Conservation (phyloP, 2,329 filamentous ascomycete genomes). For the Gaeumannomyces sp. region DNA sequence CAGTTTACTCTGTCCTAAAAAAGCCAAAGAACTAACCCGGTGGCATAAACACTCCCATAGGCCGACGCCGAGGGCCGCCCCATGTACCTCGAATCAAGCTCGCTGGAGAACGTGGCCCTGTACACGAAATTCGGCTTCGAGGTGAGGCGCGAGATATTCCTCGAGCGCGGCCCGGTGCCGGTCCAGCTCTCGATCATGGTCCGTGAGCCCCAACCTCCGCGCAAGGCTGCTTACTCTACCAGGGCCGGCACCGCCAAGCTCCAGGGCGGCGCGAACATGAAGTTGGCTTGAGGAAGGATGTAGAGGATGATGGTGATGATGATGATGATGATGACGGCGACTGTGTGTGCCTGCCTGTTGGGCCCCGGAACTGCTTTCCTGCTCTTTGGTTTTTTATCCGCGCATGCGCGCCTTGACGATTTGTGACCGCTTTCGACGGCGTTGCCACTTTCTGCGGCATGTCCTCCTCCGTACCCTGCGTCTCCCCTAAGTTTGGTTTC, state of each 20-base stretch:
- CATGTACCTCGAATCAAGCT: slow-evolving; percentile 75
- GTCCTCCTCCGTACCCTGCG: too few species aligned
- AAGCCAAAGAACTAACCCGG: not conserved
- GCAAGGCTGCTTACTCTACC: slow-evolving; percentile 3
- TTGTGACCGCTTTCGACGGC: not conserved
- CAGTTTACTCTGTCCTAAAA: too few species aligned
- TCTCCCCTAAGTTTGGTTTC: not conserved
- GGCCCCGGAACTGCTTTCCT: not conserved
- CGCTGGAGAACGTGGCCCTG: slow-evolving; percentile 60
- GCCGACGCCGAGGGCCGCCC: slow-evolving; percentile 62
- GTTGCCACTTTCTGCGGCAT: not conserved
- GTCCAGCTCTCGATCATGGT: slow-evolving; percentile 77
- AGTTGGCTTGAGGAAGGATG: not conserved
- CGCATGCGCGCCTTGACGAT: not conserved
- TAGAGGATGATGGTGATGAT: not conserved
- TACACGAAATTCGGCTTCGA: slow-evolving; percentile 74
- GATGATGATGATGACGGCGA: too few species aligned
- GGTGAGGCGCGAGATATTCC: slow-evolving; percentile 53
- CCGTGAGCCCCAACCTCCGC: slow-evolving; percentile 50
- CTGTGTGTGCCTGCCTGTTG: too few species aligned
- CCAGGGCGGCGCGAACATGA: not conserved
- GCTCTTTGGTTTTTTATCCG: not conserved
- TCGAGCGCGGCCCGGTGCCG: slow-evolving; percentile 51
- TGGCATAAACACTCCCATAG: slow-evolving; percentile 25
- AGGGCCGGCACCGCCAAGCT: slow-evolving; percentile 4